Evolutionary conservation across 2,329 filamentous ascomycete species (phyloP), one percentile per base, ranked within the genome.

Genomic region (Verticillium albo-atrum): DNA sequence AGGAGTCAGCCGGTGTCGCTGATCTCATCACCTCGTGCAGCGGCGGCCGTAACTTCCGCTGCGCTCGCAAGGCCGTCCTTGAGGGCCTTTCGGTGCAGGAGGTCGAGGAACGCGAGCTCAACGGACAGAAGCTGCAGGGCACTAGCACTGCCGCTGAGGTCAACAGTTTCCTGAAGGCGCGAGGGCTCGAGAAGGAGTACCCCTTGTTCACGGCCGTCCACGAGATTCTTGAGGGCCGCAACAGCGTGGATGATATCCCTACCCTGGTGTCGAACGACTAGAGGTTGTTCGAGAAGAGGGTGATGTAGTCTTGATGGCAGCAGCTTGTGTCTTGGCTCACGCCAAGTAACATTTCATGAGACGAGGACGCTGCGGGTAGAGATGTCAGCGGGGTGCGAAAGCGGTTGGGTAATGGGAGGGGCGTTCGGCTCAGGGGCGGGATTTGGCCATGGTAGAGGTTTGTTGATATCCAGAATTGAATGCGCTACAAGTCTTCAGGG

Each of bases 101-200:
- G 74, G 88, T 99, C 51, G 95, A 99, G 80, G 83, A 85, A 70
- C 84, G 87, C 61, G 93, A 97, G 72, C 82, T 99, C 63, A 98
- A 99, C 72, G 95, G 95, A 15, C 95, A 99, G 81, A 97, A 96
- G 79, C 80, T 99, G 61, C 95, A 99, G 78, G 95, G 95, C 37
- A 98, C 92, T 0, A 89, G 89, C 67, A 99, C 95, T 3, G 93
- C 95, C 9, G 85, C 88, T 64, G 95, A 99, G 74, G 93, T 99
- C 50, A 91, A 96, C 77, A 87, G 82, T 55, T 98, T 98, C 75
- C 76, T 99, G 70, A 91, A 89, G 79, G 85, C 86, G 55, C 83
- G 90, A 65, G 90, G 89, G 1, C 77, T 89, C 64, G 92, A 96
- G 76, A 79, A 85, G 32, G 89, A 96, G 56, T 99, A 96, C 73